Base-by-base conservation (phyloP, 345 rosid species). In the Sapria himalayana region DNA sequence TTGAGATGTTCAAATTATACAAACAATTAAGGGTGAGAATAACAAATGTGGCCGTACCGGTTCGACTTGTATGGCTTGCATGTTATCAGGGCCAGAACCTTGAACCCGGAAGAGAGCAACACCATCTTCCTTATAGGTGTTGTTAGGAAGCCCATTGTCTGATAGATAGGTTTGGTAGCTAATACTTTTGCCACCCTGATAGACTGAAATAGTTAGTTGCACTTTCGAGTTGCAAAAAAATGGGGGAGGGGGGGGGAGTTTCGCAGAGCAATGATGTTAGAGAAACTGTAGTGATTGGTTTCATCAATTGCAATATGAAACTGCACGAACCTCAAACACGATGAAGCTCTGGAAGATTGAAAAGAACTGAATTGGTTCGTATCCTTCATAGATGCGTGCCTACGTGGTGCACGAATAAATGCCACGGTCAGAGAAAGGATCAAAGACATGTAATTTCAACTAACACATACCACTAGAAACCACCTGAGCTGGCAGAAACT, bases 1-100 rank as follows among this genome's bases (percentile, higher is more conserved):
- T n/a, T n/a, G n/a, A n/a, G n/a, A n/a, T n/a, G n/a, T n/a, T n/a
- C n/a, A n/a, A n/a, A n/a, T n/a, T n/a, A 35, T 12, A 17, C 18
- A 22, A 41, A 22, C 38, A 20, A 10, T 19, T 38, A 37, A n/a
- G 15, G 22, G 9, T n/a, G 2, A n/a, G 43, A n/a, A 35, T 15
- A 35, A 7, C 8, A 35, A 21, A 6, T 8, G 22, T 5, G 17
- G 51, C 54, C 78, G 29, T 80, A 91, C 99, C 4, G 92, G 59
- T 40, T 91, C 89, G 51, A 84, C 86, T 78, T 91, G 99, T 60
- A 91, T 66, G 33, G 96, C 81, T 75, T 91, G 99, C 99, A 91
- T 84, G 56, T 78, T 72, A 49, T 91, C 94, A 22, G 99, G 99
- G 66, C 96, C 99, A 61, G 92, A 67, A 39, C 99, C 99, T 62